A percentile compares a stretch with the other conserved stretches of the same genome.
These are phyloP conservation scores for Periconia macrospinosa DNA, from an alignment of 2,329 filamentous ascomycete species.

Conservation along the genomic window DNA sequence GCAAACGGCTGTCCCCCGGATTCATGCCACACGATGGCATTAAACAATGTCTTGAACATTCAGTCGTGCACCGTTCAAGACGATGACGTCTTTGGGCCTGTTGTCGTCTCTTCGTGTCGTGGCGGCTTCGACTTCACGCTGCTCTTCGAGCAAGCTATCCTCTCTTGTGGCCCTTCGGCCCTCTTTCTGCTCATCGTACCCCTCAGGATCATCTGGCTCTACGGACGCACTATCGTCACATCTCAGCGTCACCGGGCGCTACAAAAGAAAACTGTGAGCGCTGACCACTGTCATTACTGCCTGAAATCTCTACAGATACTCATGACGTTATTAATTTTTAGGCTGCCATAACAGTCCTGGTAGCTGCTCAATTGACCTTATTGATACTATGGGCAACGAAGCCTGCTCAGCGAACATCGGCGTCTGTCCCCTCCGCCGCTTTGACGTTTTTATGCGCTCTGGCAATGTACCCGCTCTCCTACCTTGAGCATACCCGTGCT, in stretches of 20 bases:
- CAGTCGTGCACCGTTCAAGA: constrained; percentile 4
- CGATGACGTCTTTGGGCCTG: constrained; percentile 26
- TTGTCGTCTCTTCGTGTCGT: constrained; percentile 16
- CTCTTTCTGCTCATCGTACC: constrained; percentile 6
- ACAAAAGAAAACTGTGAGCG: constrained; percentile 6
- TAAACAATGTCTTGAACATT: constrained; percentile 7
- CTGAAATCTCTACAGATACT: constrained; percentile 5
- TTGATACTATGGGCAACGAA: constrained; percentile 7
- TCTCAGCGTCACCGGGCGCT: constrained; percentile 6
- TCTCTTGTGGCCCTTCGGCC: constrained; percentile 10
- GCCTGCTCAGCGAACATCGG: constrained; percentile 5
- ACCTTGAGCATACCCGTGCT: constrained; percentile 7
- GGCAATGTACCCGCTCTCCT: constrained; percentile 7
- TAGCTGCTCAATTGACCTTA: constrained; percentile 5
- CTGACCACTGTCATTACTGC: constrained; percentile 6
- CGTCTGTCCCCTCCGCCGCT: constrained; percentile 5
- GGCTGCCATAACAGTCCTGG: constrained; percentile 7
- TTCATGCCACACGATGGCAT: constrained; percentile 7
- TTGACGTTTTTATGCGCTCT: constrained; percentile 5
- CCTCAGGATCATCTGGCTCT: constrained; percentile 5
- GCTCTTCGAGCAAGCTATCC: constrained; percentile 29
- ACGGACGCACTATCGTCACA: constrained; percentile 5
- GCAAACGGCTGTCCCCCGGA: constrained; percentile 6
- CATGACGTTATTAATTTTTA: constrained; percentile 6
- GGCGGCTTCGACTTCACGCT: constrained; percentile 26